Evolutionary conservation across 2,329 filamentous ascomycete species (phyloP), one percentile per base, ranked within the genome.

Genomic region (Colletotrichum sp.): DNA sequence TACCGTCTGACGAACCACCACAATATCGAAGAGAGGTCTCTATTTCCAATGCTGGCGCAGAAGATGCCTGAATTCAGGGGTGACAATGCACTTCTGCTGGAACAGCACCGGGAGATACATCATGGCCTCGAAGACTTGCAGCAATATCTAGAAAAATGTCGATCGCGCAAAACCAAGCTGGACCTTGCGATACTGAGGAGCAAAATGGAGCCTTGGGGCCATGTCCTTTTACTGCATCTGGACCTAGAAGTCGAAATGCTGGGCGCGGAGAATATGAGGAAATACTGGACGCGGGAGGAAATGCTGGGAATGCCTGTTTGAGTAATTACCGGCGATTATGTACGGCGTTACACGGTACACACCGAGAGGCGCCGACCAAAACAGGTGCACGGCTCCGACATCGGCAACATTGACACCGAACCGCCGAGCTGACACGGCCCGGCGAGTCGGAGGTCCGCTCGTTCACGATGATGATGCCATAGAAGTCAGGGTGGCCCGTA

Each of bases 211-310:
- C 83, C 83, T 4, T 98, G 96, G 90, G 94, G 94, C 12, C 87
- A 88, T 8, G 94, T 97, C 76, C 83, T 98, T 61, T 96, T 95
- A 93, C 87, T 86, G 80, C 96, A 98, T 88, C 85, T 98, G 76
- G 94, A 97, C 80, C 93, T 96, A 79, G 96, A 98, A 87, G 95
- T 98, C 7, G 86, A 88, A 82, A 90, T 94, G 78, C 83, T 98
- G 48, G 91, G 93, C 4, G 95, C 95, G 52, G 94, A 96, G 83
- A 97, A 96, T 82, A 98, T 98, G 96, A 89, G 94, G 79, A 92
- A 88, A 83, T 96, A 94, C 83, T 98, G 95, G 94, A 94, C 88
- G 0, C 79, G 91, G 75, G 91, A 94, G 59, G 95, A 98, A 88
- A 93, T 98, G 84, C 87, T 84, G 82, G 84, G 85, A 69, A 88